Evolutionary conservation across 2,329 filamentous ascomycete species (phyloP).

Genomic region (Ophiosphaerella narmari): DNA sequence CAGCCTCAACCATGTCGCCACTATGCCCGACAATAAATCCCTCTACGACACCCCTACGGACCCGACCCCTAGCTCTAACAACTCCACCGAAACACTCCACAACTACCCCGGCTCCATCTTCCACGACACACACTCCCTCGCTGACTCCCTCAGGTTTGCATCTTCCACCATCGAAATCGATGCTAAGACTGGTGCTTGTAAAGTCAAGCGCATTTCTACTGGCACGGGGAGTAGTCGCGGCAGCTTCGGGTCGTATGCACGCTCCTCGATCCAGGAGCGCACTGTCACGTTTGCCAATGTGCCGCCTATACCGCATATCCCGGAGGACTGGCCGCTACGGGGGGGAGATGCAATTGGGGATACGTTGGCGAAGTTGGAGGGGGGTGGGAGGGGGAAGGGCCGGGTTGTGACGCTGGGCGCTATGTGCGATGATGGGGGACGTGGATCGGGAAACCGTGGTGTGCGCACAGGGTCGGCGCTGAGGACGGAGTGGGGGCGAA

Average conservation of each 20-base stretch:
- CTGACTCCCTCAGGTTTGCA: conserved; percentile 39
- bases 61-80: conserved; percentile 10
- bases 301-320: conserved; percentile 33
- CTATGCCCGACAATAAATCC: conserved; percentile 28
- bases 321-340: no score
- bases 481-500: no score
- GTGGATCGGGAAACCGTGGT: no score
- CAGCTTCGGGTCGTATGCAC: conserved; percentile 6
- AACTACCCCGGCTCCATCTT: conserved; percentile 37
- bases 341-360: no score
- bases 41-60: conserved; percentile 1
- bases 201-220: conserved; percentile 35
- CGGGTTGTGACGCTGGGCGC: no score
- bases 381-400: no score
- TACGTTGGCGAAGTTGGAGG: no score
- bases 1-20: conserved; percentile 22
- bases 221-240: conserved; percentile 16
- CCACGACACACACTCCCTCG: conserved; percentile 38
- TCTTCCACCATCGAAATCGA: conserved; percentile 41
- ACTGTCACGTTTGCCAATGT: conserved; percentile 16
- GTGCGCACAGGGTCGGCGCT: no score
- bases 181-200: conserved; percentile 36
- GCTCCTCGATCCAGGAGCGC: conserved; percentile 22
- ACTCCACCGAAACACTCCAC: conserved; percentile 34
- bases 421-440: no score